phyloP scores from a whole-genome alignment of 352 stramenopile genomes.

The Blastocystis sp. region DNA sequence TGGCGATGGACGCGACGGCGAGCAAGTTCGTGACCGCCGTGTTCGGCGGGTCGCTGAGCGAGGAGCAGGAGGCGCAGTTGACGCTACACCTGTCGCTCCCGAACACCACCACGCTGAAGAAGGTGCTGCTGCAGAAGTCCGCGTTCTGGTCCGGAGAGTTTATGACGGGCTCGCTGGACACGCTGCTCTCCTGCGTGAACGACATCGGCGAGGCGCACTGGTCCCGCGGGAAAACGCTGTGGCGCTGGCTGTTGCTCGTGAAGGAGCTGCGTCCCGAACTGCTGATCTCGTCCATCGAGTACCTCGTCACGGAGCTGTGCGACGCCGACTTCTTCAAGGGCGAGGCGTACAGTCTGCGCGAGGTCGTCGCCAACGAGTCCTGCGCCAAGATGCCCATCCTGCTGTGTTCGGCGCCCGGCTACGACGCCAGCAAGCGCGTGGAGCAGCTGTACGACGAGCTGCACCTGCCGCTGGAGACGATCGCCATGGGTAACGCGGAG shows the following conservation, averaged over 20 bases:
- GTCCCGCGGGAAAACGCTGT: conserved; percentile 79
- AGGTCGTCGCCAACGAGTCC: conserved; percentile 89
- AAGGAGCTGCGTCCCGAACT: conserved; percentile 73
- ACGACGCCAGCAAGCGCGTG: conserved; percentile 95
- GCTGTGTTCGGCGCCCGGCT: conserved; percentile 93
- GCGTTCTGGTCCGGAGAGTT: conserved; percentile 82
- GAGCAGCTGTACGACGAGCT: conserved; percentile 88
- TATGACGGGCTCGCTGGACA: conserved; percentile 77
- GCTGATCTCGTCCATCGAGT: conserved; percentile 43
- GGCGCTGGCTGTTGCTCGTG: conserved; percentile 67
- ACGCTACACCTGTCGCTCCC: conserved; percentile 47
- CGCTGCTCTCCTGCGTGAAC: conserved; percentile 78
- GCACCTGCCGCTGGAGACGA: conserved; percentile 90
- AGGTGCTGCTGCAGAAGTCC: conserved; percentile 31
- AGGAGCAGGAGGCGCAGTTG: conserved; percentile 43
- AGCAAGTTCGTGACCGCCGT: conserved; percentile 62
- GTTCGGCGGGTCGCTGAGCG: conserved; percentile 43
- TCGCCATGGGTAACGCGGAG: conserved; percentile 97
- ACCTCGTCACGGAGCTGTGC: conserved; percentile 48
- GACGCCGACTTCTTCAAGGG: conserved; percentile 60
- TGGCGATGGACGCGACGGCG: conserved; percentile 78
- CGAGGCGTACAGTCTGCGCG: conserved; percentile 73
- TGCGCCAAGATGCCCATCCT: conserved; percentile 89
- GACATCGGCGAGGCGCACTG: conserved; percentile 76
- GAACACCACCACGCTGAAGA: conserved; percentile 54